Evolutionary conservation across 192 early-diverging fungal species (phyloP), one percentile per base, ranked within the genome.

Genomic region (Coemansia umbellata): DNA sequence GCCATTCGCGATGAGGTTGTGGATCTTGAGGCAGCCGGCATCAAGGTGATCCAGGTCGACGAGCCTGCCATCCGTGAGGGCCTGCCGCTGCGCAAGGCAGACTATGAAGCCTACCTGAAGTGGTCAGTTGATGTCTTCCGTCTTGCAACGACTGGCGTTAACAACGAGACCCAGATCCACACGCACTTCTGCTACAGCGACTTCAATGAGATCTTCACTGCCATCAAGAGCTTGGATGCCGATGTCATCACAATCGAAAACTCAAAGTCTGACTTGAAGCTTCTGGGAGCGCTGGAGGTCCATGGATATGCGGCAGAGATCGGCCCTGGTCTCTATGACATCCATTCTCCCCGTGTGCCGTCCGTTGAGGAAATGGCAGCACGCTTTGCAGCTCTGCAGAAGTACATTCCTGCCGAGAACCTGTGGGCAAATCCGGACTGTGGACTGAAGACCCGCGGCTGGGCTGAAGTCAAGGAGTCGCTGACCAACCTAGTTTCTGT

Each of bases 21-120:
- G 37, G 95, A 98, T 63, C 79, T 98, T 21, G 96, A 97, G 73
- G 68, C 74, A 31, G 94, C 92, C 47, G 93, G 93, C 8, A 97
- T 95, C 74, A 78, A 83, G 50, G 86, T 85, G 41, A 95, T 98
- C 65, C 96, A 98, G 78, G 91, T 98, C 53, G 96, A 98, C 78
- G 96, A 98, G 80, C 94, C 96, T 21, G 96, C 96, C 55, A 94
- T 98, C 68, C 90, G 96, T 77, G 96, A 98, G 78, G 96, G 96
- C 62, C 81, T 98, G 30, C 96, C 96, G 6, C 85, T 98, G 53
- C 88, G 93, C 66, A 69, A 81, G 47, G 71, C 80, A 45, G 91
- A 96, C 66, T 93, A 90, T 84, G 84, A 83, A 42, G 83, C 74
- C 31, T 98, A 98, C 79, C 86, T 98, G 64, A 77, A 89, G 54